Evolutionary conservation across 148 eudicot genomes (phyloP).

Genomic region (Fagopyrum homotropicum): DNA sequence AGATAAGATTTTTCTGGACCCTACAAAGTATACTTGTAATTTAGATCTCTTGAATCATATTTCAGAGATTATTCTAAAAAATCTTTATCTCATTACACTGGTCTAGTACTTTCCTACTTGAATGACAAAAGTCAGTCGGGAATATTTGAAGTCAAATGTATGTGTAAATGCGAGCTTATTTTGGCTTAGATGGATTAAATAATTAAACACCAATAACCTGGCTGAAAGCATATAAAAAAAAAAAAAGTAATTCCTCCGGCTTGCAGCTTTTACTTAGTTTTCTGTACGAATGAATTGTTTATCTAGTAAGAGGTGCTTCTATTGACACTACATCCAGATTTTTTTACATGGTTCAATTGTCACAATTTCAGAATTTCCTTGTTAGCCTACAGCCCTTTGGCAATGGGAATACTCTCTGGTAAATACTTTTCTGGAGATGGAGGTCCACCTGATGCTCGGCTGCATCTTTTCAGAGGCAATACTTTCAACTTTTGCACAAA

Average conservation of each 20-base stretch:
- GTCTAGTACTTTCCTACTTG: too few relatives aligned
- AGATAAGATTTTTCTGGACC: neutral
- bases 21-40: neutral
- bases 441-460: slow-evolving; percentile 69
- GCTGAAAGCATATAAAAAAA: neutral
- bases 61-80: neutral
- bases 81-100: neutral
- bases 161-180: neutral
- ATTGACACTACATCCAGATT: neutral
- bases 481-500: neutral
- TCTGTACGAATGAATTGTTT: neutral
- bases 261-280: neutral
- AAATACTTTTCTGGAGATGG: slow-evolving; percentile 56
- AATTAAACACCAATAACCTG: neutral
- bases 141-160: neutral
- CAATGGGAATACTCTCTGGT: slow-evolving; percentile 90
- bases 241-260: neutral
- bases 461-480: slow-evolving; percentile 68
- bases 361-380: slow-evolving; percentile 44
- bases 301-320: neutral
- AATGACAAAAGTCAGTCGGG: neutral
- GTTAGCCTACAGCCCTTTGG: slow-evolving; percentile 91
- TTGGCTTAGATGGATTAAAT: neutral
- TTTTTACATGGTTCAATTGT: slow-evolving; percentile 10
- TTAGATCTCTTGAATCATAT: neutral